Evolutionary conservation across 768 basidiomycete genomes (phyloP), one percentile per base, ranked within the genome.

Genomic region (Cystobasidium ongulense): DNA sequence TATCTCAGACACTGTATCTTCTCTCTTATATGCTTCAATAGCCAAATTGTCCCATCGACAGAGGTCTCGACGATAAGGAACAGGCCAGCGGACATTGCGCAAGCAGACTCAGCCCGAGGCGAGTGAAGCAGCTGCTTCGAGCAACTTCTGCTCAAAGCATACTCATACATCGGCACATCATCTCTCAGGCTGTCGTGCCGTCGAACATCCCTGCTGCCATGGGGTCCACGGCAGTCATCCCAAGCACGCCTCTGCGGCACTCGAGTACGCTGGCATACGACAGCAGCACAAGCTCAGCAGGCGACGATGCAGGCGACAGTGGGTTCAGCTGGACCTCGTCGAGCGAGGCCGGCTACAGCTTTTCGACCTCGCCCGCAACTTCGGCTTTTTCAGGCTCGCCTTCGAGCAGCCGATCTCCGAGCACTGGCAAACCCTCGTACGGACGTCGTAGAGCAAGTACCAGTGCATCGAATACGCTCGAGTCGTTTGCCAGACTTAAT

Each of bases 381-480:
- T 59, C 57, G 21, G 57, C 57, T 23, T 59, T 59, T 59, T 59
- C 57, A 13, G 23, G 29, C 57, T 59, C 29, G 15, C 25, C 29
- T 35, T 29, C 29, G 29, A 59, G 57, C 57, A 59, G 57, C 33
- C 29, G 57, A 27, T 27, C 29, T 10, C 29, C 15, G 25, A 59
- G 11, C 57, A 59, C 25, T 59, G 33, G 29, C 57, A 59, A 35
- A 29, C 27, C 29, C 25, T 59, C 57, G 13, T 59, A 29, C 29
- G 57, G 57, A 27, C 25, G 57, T 2, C 25, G 57, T 13, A 59
- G 57, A 59, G 57, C 57, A 59, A 59, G 57, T 27, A 59, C 57
- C 5, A 59, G 57, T 59, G 57, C 33, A 27, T 59, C 57, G 13
- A 8, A 27, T 31, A 59, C 57, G 33, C 33, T 59, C 3, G 57